phyloP scores from a whole-genome alignment of 106 monocot species.

The Phalaenopsis aphrodite region DNA sequence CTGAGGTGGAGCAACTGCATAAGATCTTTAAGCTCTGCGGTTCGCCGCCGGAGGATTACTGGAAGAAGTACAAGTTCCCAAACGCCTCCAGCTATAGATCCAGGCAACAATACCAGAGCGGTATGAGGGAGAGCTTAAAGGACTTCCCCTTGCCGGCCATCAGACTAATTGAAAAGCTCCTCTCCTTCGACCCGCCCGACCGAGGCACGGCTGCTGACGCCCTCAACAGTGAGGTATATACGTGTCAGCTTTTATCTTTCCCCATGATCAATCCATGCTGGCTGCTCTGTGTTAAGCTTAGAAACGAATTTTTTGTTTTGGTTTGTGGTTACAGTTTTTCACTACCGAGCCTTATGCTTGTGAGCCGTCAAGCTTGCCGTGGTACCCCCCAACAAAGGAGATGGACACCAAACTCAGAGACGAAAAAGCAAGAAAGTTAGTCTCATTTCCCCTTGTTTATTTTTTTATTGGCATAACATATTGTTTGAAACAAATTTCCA shows the following conservation, averaged over 20 bases:
- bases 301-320: not conserved
- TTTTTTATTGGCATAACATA: no score
- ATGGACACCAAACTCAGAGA: conserved; percentile 63
- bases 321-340: conserved; percentile 53
- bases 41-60: conserved; percentile 47
- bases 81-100: conserved; percentile 33
- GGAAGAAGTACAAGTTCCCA: conserved; percentile 41
- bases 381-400: conserved; percentile 85
- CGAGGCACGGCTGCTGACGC: conserved; percentile 55
- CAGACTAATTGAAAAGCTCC: conserved; percentile 35
- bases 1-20: conserved; percentile 77
- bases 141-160: conserved; percentile 38
- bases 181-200: conserved; percentile 40
- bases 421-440: conserved; percentile 52
- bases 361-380: conserved; percentile 60
- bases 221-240: conserved; percentile 43
- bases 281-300: no score
- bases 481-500: no score
- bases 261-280: no score
- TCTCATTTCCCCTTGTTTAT: not conserved
- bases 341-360: conserved; percentile 55
- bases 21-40: conserved; percentile 66
- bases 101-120: conserved; percentile 31
- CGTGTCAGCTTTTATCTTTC: not conserved
- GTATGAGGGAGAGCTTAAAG: conserved; percentile 42